Conservation (phyloP, 78 protist genomes). For the Emiliania huxleyi region DNA sequence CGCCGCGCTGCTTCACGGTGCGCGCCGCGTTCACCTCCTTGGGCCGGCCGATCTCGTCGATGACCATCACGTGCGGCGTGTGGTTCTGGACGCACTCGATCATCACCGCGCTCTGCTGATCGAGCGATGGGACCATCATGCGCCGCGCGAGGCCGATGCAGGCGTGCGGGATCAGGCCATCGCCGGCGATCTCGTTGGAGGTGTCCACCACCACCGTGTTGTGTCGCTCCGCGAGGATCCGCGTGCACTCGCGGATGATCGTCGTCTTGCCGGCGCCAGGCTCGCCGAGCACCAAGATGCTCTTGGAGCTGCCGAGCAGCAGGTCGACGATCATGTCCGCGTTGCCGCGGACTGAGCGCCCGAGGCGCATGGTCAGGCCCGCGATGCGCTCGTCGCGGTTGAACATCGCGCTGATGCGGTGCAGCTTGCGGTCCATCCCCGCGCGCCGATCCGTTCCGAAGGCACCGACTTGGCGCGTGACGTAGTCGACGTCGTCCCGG, state of each 20-base stretch:
- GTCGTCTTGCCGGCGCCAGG: slow-evolving; percentile 16
- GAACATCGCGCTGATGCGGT: background rate
- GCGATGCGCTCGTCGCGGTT: background rate
- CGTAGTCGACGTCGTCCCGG: background rate
- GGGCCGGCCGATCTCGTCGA: background rate
- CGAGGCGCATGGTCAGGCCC: background rate
- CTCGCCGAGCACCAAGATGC: background rate
- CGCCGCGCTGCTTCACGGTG: background rate
- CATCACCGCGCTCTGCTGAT: background rate
- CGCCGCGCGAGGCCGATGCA: background rate
- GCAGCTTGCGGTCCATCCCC: background rate
- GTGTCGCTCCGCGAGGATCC: background rate
- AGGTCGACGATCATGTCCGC: slow-evolving; percentile 3
- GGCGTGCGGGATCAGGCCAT: background rate
- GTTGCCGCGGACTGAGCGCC: background rate
- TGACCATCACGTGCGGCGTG: background rate
- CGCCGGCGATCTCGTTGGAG: background rate
- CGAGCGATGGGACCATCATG: background rate
- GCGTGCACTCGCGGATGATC: background rate
- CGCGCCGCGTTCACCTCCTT: background rate
- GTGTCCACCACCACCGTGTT: background rate
- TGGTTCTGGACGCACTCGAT: background rate
- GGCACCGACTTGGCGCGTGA: background rate
- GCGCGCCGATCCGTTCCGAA: background rate
- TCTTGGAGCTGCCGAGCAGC: background rate